Conservation (phyloP, 2,329 filamentous ascomycete species). For the Parafenestella ontariensis region DNA sequence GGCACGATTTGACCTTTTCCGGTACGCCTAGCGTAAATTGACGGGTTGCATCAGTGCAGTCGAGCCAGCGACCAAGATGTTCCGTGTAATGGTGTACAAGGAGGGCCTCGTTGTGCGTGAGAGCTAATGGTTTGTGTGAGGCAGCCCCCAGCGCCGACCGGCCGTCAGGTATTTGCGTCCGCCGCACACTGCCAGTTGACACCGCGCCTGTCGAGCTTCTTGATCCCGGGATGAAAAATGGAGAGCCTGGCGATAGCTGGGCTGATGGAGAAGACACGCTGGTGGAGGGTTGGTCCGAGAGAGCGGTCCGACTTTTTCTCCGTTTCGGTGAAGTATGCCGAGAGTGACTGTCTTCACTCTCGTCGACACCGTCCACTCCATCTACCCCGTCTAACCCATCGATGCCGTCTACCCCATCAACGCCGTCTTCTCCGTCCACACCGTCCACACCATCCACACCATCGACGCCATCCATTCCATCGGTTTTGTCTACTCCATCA, state of each 20-base stretch:
- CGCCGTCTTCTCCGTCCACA: neutral
- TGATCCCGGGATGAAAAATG: conserved; percentile 8
- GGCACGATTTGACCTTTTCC: conserved; percentile 33
- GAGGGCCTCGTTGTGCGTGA: conserved; percentile 32
- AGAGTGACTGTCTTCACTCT: conserved; percentile 17
- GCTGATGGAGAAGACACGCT: conserved; percentile 19
- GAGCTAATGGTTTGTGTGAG: conserved; percentile 11
- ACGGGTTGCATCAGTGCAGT: conserved; percentile 39
- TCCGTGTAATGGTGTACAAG: conserved; percentile 42
- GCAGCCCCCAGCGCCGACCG: conserved; percentile 10
- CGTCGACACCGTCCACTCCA: conserved; percentile 15
- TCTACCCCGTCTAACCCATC: too few species aligned
- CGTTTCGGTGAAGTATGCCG: conserved; percentile 27
- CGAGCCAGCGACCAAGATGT: conserved; percentile 41
- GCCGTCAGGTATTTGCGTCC: conserved; percentile 5
- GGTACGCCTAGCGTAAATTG: conserved; percentile 42
- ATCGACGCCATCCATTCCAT: neutral
- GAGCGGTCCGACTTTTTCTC: conserved; percentile 17
- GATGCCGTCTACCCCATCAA: neutral
- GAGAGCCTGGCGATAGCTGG: conserved; percentile 21
- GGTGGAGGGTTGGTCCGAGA: conserved; percentile 13
- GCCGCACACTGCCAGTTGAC: conserved; percentile 19
- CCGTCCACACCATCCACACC: neutral
- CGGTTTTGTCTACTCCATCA: neutral
- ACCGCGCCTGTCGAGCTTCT: conserved; percentile 10